Conservation (phyloP, 2,329 filamentous ascomycete species). For the Pseudocercospora vitis region DNA sequence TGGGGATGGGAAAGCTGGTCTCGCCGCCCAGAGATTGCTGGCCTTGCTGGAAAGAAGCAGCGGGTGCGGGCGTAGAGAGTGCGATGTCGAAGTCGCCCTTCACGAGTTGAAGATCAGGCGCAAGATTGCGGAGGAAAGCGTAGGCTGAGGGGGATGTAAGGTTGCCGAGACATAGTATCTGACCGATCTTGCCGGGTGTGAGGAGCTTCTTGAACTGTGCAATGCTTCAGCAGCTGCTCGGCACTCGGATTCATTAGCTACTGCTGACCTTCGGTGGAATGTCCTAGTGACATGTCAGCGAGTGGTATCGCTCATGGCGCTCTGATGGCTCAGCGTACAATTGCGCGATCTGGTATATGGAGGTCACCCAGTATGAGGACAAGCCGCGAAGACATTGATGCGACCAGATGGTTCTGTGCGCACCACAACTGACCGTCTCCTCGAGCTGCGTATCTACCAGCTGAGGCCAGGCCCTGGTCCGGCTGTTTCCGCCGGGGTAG, state of each 20-base stretch:
- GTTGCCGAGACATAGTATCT: conserved; percentile 60
- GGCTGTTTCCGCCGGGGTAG: too few relatives aligned
- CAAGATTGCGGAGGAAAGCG: conserved; percentile 56
- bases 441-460: too few relatives aligned
- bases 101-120: conserved; percentile 66
- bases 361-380: conserved; percentile 91
- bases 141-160: conserved; percentile 59
- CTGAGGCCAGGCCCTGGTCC: too few relatives aligned
- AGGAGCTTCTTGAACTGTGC: conserved; percentile 56
- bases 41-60: conserved; percentile 18
- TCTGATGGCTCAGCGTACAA: conserved; percentile 46
- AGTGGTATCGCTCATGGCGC: conserved; percentile 11
- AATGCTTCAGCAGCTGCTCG: conserved; percentile 10
- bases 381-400: conserved; percentile 73
- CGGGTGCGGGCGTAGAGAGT: conserved; percentile 45
- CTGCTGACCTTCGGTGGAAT: conserved; percentile 77
- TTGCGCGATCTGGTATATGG: conserved; percentile 87
- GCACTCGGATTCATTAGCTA: conserved; percentile 3
- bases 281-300: conserved; percentile 52
- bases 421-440: too few relatives aligned
- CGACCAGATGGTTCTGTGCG: background rate
- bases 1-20: conserved; percentile 36
- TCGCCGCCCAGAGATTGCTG: conserved; percentile 17
- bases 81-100: conserved; percentile 70
- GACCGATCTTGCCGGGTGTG: conserved; percentile 59